Conservation (phyloP, 495 filamentous ascomycete genomes). For the Rostrohypoxylon terebratum region DNA sequence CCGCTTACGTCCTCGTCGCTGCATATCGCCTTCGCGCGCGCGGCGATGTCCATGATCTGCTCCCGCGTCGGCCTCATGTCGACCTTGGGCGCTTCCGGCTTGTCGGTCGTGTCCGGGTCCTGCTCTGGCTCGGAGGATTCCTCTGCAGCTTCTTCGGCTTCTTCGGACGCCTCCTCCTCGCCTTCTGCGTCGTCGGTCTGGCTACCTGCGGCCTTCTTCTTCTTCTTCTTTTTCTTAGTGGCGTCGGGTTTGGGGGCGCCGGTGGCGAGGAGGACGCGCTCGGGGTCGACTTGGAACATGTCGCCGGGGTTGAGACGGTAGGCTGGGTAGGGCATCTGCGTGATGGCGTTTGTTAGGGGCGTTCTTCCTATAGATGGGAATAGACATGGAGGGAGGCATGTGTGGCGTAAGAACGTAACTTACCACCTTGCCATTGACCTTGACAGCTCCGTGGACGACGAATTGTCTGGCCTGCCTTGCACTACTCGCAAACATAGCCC, state of each 20-base stretch:
- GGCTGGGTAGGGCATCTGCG: constrained; percentile 88
- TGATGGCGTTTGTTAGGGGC: constrained; percentile 10
- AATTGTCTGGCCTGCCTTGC: constrained; percentile 95
- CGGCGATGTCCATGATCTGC: constrained; percentile 42
- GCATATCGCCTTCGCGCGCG: constrained; percentile 48
- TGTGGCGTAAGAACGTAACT: constrained; percentile 41
- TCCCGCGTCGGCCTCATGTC: constrained; percentile 45
- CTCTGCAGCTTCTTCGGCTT: constrained; percentile 26
- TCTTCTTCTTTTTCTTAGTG: constrained; percentile 7
- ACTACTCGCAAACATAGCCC: constrained; percentile 93
- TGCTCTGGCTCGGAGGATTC: constrained; percentile 49
- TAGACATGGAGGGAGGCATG: background rate
- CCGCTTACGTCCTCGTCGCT: constrained; percentile 36
- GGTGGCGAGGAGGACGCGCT: constrained; percentile 87
- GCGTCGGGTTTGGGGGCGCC: constrained; percentile 72
- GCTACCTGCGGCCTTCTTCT: background rate
- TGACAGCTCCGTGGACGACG: constrained; percentile 90
- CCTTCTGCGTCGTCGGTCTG: background rate
- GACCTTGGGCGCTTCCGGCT: constrained; percentile 42
- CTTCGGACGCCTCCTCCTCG: constrained; percentile 48
- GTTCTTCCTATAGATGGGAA: background rate
- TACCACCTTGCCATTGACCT: constrained; percentile 96
- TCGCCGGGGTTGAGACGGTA: constrained; percentile 98
- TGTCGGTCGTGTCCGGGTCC: constrained; percentile 49
- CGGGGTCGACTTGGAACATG: constrained; percentile 94